A percentile compares a stretch with the other conserved stretches of the same genome.
Evolutionary conservation across 2,329 filamentous ascomycete species (phyloP).

Genomic region (Aspergillus intermedius): DNA sequence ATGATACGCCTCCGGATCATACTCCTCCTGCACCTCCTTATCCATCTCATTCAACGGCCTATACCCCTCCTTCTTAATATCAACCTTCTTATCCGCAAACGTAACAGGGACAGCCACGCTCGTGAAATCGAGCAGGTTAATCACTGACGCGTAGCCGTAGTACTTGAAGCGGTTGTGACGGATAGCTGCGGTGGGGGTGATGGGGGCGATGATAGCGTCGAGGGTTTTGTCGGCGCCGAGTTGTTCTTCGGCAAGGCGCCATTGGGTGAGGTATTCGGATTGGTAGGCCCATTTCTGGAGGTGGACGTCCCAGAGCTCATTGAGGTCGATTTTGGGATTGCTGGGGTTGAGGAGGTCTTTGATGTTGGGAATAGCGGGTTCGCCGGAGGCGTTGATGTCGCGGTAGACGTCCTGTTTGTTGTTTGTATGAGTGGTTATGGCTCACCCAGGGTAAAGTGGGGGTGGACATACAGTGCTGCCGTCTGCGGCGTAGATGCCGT

Average conservation of each 20-base stretch:
- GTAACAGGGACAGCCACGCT: slow-evolving; percentile 40
- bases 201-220: slow-evolving; percentile 36
- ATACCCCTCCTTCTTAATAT: neutral
- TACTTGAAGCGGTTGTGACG: slow-evolving; percentile 33
- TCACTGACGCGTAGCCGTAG: slow-evolving; percentile 31
- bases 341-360: slow-evolving; percentile 18
- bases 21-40: slow-evolving; percentile 37
- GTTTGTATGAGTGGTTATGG: neutral
- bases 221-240: slow-evolving; percentile 15
- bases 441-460: neutral
- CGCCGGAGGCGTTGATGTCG: slow-evolving; percentile 25
- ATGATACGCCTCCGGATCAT: slow-evolving; percentile 41
- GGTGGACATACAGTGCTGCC: slow-evolving; percentile 19
- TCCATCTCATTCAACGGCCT: slow-evolving; percentile 34
- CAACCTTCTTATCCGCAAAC: neutral
- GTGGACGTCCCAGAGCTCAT: slow-evolving; percentile 20
- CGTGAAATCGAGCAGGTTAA: slow-evolving; percentile 38
- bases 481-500: slow-evolving; percentile 23
- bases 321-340: slow-evolving; percentile 7
- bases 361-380: slow-evolving; percentile 34
- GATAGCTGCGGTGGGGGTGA: slow-evolving; percentile 34
- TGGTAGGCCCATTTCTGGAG: slow-evolving; percentile 31
- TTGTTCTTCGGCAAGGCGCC: slow-evolving; percentile 14
- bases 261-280: slow-evolving; percentile 27
- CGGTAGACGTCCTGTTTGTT: slow-evolving; percentile 19